phyloP scores from a whole-genome alignment of 176 grass and related monocot species.

The Cenchrus americanus region DNA sequence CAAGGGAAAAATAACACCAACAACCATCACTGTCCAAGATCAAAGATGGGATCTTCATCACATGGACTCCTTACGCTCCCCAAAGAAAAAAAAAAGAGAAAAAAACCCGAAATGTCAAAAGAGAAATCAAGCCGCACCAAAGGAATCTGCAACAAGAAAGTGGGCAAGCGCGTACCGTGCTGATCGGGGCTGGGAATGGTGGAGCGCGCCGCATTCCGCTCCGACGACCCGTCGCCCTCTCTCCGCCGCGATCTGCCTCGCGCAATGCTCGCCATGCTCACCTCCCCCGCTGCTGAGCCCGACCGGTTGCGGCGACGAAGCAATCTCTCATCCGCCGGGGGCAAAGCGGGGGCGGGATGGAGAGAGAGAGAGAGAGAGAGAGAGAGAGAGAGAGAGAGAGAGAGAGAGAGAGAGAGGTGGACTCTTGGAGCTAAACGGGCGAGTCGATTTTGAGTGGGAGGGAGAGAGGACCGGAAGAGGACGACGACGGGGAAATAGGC shows the following conservation, averaged over 20 bases:
- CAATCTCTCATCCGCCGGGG: constrained; percentile 38
- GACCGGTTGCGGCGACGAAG: neutral
- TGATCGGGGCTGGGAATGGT: constrained; percentile 18
- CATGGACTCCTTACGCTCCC: neutral
- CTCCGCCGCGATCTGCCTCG: constrained; percentile 56
- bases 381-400: neutral
- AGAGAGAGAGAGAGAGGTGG: neutral
- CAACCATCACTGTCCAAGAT: constrained; percentile 33
- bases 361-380: neutral
- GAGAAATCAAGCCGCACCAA: neutral
- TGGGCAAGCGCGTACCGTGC: constrained; percentile 35
- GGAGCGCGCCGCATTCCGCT: constrained; percentile 13
- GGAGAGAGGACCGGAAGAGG: neutral
- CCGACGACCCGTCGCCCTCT: constrained; percentile 33
- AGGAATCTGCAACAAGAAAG: neutral
- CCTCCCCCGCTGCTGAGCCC: neutral
- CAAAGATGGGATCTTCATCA: constrained; percentile 33
- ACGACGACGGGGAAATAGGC: constrained; percentile 30
- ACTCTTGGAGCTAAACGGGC: constrained; percentile 36
- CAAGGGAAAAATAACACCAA: neutral
- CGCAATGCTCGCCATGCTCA: constrained; percentile 42
- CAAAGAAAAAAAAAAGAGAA: neutral
- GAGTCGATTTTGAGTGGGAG: constrained; percentile 29
- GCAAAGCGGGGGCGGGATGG: neutral
- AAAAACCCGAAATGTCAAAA: neutral